Conservation (phyloP, 1,284 basidiomycete species). For the Abortiporus biennis region DNA sequence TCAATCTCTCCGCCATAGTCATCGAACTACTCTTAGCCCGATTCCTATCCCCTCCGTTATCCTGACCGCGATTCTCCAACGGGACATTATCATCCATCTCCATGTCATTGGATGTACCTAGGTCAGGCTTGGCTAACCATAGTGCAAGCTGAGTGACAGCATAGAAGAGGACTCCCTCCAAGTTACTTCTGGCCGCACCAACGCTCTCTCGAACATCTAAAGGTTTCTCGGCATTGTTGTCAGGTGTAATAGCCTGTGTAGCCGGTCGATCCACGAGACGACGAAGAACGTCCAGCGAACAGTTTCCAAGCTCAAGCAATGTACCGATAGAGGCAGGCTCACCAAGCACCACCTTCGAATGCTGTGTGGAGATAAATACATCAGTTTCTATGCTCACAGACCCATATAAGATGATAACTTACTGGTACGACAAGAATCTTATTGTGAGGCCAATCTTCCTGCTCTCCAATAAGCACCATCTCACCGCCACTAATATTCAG, state of each 20-base stretch:
- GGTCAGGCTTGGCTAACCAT: conserved; percentile 67
- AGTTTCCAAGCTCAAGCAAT: conserved; percentile 68
- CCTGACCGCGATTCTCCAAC: conserved; percentile 2
- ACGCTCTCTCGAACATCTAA: conserved; percentile 55
- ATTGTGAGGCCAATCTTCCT: conserved; percentile 65
- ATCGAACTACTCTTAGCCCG: conserved; percentile 35
- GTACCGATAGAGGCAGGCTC: conserved; percentile 79
- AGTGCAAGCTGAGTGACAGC: conserved; percentile 71
- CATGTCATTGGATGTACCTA: conserved; percentile 39
- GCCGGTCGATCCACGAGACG: conserved; percentile 52
- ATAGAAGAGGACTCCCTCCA: conserved; percentile 73
- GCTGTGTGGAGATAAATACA: conserved; percentile 44
- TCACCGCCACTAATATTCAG: conserved; percentile 69
- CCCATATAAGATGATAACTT: conserved; percentile 27
- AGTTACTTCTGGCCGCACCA: conserved; percentile 46
- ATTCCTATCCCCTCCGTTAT: conserved; percentile 6
- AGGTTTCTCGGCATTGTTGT: conserved; percentile 33
- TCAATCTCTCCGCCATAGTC: conserved; percentile 55
- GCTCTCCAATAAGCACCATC: conserved; percentile 55
- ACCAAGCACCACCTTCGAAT: conserved; percentile 73
- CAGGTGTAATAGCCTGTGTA: conserved; percentile 41
- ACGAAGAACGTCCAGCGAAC: conserved; percentile 62
- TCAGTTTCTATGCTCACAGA: background rate
- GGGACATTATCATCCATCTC: conserved; percentile 32
- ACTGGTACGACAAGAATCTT: conserved; percentile 72